Evolutionary conservation across 2,329 filamentous ascomycete species (phyloP), one percentile per base, ranked within the genome.

Genomic region (Fusarium sarcochroum): DNA sequence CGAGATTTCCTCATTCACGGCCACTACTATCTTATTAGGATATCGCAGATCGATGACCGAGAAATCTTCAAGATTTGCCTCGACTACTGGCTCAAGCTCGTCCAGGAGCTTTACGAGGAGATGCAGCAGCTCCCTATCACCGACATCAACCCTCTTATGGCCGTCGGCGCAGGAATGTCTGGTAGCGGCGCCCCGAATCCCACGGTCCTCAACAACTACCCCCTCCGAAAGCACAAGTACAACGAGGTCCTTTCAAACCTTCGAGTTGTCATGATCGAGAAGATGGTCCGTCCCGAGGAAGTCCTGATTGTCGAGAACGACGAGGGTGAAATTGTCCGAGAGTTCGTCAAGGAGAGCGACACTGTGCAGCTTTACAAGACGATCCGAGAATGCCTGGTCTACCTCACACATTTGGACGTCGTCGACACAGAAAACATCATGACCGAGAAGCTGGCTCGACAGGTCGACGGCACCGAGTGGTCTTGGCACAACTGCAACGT

Each of bases 401-500:
- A 98, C 80, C 87, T 99, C 56, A 99, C 97, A 34, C 96, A 99
- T 84, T 83, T 99, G 75, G 96, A 99, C 76, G 97, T 99, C 40
- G 91, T 97, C 65, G 96, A 99, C 77, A 99, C 95, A 1, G 96
- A 99, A 81, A 92, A 92, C 68, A 99, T 99, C 83, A 99, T 99
- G 97, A 98, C 96, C 6, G 97, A 99, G 78, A 99, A 99, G 83
- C 86, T 99, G 53, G 91, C 94, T 32, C 91, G 94, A 71, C 96
- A 99, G 81, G 96, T 99, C 14, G 96, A 99, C 78, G 94, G 94
- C 21, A 87, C 88, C 3, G 97, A 99, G 81, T 99, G 96, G 96
- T 99, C 97, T 8, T 99, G 96, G 96, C 93, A 94, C 68, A 99
- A 99, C 83, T 99, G 96, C 89, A 99, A 99, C 82, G 98, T 97